Evolutionary conservation across 2,329 filamentous ascomycete species (phyloP), one percentile per base, ranked within the genome.

Genomic region (Aspergillus sp.): DNA sequence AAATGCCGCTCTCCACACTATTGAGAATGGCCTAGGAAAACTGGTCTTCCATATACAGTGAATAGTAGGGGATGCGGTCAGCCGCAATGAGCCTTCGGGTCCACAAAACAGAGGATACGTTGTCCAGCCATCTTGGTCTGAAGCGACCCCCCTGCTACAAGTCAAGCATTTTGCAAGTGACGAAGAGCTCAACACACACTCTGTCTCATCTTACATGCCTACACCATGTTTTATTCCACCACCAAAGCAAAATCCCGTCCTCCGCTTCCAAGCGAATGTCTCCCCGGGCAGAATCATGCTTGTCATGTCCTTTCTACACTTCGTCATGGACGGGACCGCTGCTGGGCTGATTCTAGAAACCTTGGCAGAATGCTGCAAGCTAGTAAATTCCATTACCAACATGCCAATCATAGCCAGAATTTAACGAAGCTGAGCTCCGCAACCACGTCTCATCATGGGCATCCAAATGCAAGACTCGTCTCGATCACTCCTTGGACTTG

Each of bases 251-350:
- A 34, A 40, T 12, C 39, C 46, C 4, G 39, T 51, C 26, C 37
- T 51, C 11, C 44, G 46, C 3, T 40, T 51, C n/a, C 44, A 47
- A 33, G 43, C 37, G 6, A 51, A 51, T 41, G 27, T 47, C 5
- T 49, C 45, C 29, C 33, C 39, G 7, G 31, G 35, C 27, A 42
- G 40, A 6, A 37, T 49, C 26, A 11, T 42, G 3, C 11, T 49
- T 8, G 33, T 36, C 11, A 43, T 51, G 40, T 42, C 35, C 12
- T 49, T 44, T 26, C 31, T 28, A 5, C 44, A 51, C 29, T 28
- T 37, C 26, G 33, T 43, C 26, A 42, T 49, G 26, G 48, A 49
- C 26, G 46, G 46, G 1, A 46, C 44, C 1, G 46, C 38, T 4
- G 46, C 46, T 7, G 44, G 44, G 5, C 28, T n/a, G 8, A 37